Evolutionary conservation across 805 yeast genomes (phyloP).

Genomic region (Yamadazyma tumulicola): DNA sequence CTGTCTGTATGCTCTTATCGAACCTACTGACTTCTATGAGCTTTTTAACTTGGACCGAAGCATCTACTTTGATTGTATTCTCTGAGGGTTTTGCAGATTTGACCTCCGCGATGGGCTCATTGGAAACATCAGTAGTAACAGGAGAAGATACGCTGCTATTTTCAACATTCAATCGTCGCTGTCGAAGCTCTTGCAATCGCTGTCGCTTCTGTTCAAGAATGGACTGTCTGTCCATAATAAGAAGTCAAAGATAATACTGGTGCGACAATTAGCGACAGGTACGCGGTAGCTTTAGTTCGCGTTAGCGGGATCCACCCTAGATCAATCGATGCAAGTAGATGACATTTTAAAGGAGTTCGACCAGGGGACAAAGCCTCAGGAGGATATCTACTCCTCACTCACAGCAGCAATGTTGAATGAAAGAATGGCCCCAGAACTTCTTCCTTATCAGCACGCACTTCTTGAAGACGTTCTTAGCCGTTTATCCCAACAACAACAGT

Average conservation of each 20-base stretch:
- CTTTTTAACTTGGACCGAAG: constrained; percentile 1
- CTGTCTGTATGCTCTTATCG: constrained; percentile 1
- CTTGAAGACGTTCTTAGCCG: constrained; percentile 56
- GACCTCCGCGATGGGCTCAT: too few species aligned
- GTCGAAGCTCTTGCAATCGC: constrained; percentile 25
- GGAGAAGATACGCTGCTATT: too few species aligned
- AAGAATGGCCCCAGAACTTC: constrained; percentile 80
- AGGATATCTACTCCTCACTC: constrained; percentile 23
- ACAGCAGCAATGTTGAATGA: constrained; percentile 74
- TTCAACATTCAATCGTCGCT: constrained; percentile 13
- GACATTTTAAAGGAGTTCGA: constrained; percentile 71
- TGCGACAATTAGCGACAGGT: background rate
- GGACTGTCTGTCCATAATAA: constrained; percentile 34
- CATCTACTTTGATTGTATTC: constrained; percentile 1
- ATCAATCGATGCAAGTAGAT: constrained; percentile 61
- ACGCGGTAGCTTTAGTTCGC: too few species aligned
- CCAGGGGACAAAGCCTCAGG: constrained; percentile 8
- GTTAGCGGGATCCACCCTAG: too few species aligned
- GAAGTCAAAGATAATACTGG: background rate
- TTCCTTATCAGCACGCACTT: constrained; percentile 65
- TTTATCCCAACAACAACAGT: constrained; percentile 68
- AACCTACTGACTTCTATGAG: background rate
- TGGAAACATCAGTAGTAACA: too few species aligned
- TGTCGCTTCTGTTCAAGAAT: constrained; percentile 39
- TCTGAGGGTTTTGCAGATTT: too few species aligned